Evolutionary conservation across 768 basidiomycete genomes (phyloP).

Genomic region (Auriculariales sp.): DNA sequence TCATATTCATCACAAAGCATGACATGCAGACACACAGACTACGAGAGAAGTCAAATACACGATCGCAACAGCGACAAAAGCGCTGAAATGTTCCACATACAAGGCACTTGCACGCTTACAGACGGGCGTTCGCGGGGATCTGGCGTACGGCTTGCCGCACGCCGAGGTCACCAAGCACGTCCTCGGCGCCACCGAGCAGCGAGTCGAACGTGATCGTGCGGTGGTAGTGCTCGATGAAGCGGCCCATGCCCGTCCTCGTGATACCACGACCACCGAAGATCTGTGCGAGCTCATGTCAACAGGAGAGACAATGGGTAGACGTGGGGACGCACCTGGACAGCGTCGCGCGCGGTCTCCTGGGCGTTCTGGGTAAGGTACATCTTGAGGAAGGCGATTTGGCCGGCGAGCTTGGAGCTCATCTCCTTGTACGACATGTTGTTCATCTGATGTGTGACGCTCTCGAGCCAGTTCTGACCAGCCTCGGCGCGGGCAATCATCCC

Average conservation of each 20-base stretch:
- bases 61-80: too few relatives aligned
- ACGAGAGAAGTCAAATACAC: too few relatives aligned
- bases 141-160: constrained; percentile 64
- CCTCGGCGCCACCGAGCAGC: constrained; percentile 68
- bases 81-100: too few relatives aligned
- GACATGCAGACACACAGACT: too few relatives aligned
- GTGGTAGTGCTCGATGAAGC: constrained; percentile 65
- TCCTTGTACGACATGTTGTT: constrained; percentile 70
- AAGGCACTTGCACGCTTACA: constrained; percentile 18
- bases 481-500: constrained; percentile 80
- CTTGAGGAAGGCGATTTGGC: constrained; percentile 72
- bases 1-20: too few relatives aligned
- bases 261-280: constrained; percentile 80
- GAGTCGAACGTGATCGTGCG: constrained; percentile 75
- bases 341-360: constrained; percentile 69
- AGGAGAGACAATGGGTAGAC: constrained; percentile 11
- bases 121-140: constrained; percentile 54
- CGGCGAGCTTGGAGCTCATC: constrained; percentile 59
- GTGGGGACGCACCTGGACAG: constrained; percentile 30
- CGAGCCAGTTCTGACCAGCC: constrained; percentile 72
- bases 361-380: constrained; percentile 61
- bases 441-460: constrained; percentile 81
- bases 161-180: constrained; percentile 64
- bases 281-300: constrained; percentile 21
- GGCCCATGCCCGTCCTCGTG: constrained; percentile 70